These are phyloP conservation scores for Parmelia sp. DNA, from an alignment of 495 filamentous ascomycete species.

Conservation along the genomic window DNA sequence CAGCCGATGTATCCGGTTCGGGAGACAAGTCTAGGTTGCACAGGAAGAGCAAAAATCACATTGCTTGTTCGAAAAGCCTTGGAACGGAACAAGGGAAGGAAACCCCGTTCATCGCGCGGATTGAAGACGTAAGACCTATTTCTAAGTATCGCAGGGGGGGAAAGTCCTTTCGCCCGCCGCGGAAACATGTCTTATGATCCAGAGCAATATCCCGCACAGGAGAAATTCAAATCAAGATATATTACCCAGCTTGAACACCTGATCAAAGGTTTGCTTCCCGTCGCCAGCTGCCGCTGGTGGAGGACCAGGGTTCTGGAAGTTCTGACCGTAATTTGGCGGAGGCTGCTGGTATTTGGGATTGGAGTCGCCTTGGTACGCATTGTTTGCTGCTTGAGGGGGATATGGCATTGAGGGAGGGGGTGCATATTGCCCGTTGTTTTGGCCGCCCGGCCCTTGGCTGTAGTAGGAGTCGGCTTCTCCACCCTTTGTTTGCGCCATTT, in stretches of 20 bases:
- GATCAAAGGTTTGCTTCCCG: constrained; percentile 59
- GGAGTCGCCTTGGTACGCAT: constrained; percentile 6
- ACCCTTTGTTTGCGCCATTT: constrained; percentile 24
- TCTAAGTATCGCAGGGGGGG: background rate
- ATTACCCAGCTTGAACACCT: constrained; percentile 64
- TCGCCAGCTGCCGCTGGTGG: constrained; percentile 16
- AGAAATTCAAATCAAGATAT: background rate
- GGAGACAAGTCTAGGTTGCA: background rate
- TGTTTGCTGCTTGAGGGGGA: constrained; percentile 20
- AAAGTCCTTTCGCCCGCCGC: background rate
- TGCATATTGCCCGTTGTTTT: constrained; percentile 8
- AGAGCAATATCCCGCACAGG: background rate
- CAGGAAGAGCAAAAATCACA: background rate
- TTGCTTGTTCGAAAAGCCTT: background rate
- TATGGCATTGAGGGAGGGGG: constrained; percentile 22
- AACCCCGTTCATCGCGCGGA: background rate
- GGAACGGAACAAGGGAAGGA: background rate
- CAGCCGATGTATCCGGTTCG: background rate
- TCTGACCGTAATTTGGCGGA: constrained; percentile 27
- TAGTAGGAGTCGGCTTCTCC: constrained; percentile 33
- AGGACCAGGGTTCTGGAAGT: constrained; percentile 21
- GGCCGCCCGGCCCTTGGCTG: constrained; percentile 10
- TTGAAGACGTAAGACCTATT: background rate
- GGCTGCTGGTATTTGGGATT: constrained; percentile 20
- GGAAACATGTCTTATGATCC: background rate